A percentile compares a stretch with the other conserved stretches of the same genome.
phyloP scores from a whole-genome alignment of 2,329 filamentous ascomycete species.

The Setomelanomma holmii region DNA sequence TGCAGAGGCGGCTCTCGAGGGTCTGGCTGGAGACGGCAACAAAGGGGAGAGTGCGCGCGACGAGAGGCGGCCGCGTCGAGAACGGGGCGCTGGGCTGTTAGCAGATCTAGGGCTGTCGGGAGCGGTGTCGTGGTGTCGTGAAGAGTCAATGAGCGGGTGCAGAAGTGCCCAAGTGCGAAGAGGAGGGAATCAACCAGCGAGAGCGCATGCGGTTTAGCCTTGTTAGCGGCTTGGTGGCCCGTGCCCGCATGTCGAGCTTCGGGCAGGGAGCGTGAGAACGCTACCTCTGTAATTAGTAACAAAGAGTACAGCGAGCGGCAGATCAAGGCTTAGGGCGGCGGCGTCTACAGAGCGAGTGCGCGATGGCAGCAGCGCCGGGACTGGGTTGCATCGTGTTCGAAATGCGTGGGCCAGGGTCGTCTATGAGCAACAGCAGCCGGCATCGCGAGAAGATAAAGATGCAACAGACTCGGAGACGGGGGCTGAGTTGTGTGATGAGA shows the following conservation, averaged over 20 bases:
- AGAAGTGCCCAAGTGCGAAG: constrained; percentile 22
- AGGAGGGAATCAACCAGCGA: constrained; percentile 20
- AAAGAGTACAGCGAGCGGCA: neutral
- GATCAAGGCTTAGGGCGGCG: neutral
- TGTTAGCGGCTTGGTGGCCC: constrained; percentile 7
- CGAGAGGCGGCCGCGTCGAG: constrained; percentile 15
- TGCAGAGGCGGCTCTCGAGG: constrained; percentile 34
- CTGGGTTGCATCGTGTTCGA: neutral
- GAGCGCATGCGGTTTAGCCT: constrained; percentile 6
- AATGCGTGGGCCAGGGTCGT: neutral
- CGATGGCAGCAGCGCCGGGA: neutral
- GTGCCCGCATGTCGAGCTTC: neutral
- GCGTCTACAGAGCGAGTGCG: neutral
- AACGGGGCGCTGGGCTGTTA: constrained; percentile 25
- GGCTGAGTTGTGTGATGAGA: constrained; percentile 30
- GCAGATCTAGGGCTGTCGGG: constrained; percentile 15
- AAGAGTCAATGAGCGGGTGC: constrained; percentile 32
- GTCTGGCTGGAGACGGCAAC: constrained; percentile 29
- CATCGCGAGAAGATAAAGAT: constrained; percentile 23
- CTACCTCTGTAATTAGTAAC: constrained; percentile 7
- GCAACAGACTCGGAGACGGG: constrained; percentile 20
- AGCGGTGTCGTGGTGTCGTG: constrained; percentile 24
- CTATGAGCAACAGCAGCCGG: constrained; percentile 4
- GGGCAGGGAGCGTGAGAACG: neutral
- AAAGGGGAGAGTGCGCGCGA: constrained; percentile 37